Base-by-base conservation (phyloP, 208 protist species). In the Leishmania braziliensis region DNA sequence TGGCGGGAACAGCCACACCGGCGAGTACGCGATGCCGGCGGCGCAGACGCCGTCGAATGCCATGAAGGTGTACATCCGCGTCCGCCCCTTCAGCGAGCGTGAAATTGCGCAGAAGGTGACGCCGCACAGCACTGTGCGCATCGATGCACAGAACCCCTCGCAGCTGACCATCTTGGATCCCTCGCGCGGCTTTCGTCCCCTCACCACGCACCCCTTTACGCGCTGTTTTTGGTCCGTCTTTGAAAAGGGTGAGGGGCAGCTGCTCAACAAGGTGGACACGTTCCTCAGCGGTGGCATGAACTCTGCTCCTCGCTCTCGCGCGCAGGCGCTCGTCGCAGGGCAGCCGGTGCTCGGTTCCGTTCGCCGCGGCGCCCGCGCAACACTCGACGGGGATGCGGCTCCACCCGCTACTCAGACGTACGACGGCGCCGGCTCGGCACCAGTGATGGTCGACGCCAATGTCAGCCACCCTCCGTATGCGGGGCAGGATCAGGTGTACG, bases 41-140 rank as follows among this genome's bases (percentile, higher is more conserved):
- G 2, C 87, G 1, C 89, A 91, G 53, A 74, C 79, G 23, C 84
- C 87, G 33, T 74, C 84, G 0, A 95, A 92, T 72, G 91, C 92
- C 16, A 95, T 96, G 92, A 92, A 93, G 84, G 94, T 97, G 56
- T 97, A 94, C 84, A 81, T 97, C 10, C 94, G 94, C 71, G 94
- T 97, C 6, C 86, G 94, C 26, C 94, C 94, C 58, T 97, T 95
- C 83, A 96, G 85, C 82, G 85, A 96, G 86, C 92, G 94, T 3
- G 94, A 97, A 79, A 87, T 93, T 10, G 79, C 86, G 16, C 78
- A 91, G 48, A 77, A 79, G 73, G 62, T 77, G 54, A 78, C 84
- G 18, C 46, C 77, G 36, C 91, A 94, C 75, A 93, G 90, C 80
- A 95, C 92, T 26, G 81, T 97, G 14, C 88, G 86, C 77, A 93